Evolutionary conservation across 2,329 filamentous ascomycete species (phyloP).

Genomic region (Lojkania enalia): DNA sequence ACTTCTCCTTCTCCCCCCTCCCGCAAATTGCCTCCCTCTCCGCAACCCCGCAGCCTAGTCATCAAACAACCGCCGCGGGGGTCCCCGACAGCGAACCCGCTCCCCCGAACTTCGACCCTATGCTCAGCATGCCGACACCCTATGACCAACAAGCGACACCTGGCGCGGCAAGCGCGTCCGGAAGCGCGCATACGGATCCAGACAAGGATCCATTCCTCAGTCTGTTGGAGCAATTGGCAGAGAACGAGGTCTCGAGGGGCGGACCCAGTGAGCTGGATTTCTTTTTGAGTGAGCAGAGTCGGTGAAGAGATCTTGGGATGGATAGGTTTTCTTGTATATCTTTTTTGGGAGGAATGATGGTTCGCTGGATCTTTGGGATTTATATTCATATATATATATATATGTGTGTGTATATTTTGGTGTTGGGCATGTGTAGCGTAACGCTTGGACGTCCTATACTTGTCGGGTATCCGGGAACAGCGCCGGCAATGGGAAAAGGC

Average conservation of each 20-base stretch:
- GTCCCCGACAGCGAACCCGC: conserved; percentile 22
- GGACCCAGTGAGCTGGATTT: conserved; percentile 77
- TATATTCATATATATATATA: no score
- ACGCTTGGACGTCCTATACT: no score
- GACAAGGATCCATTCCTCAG: conserved; percentile 83
- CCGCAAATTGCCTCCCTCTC: conserved; percentile 39
- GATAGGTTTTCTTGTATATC: no score
- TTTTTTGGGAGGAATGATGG: no score
- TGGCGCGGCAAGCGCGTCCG: conserved; percentile 47
- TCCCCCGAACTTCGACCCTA: conserved; percentile 35
- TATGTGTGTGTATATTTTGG: no score
- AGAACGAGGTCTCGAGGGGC: conserved; percentile 72
- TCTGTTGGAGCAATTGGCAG: conserved; percentile 77
- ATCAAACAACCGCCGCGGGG: conserved; percentile 24
- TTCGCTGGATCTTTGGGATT: no score
- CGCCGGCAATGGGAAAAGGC: no score
- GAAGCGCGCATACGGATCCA: conserved; percentile 46
- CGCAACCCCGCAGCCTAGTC: conserved; percentile 28
- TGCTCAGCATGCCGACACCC: conserved; percentile 48
- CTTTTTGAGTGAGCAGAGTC: conserved; percentile 55
- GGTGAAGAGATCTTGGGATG: no score
- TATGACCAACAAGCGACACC: conserved; percentile 51
- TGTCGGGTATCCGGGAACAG: no score
- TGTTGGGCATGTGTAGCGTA: no score
- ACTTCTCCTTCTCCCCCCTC: conserved; percentile 44